Conservation (phyloP, 208 protist species). For the Trypanosoma caninum region DNA sequence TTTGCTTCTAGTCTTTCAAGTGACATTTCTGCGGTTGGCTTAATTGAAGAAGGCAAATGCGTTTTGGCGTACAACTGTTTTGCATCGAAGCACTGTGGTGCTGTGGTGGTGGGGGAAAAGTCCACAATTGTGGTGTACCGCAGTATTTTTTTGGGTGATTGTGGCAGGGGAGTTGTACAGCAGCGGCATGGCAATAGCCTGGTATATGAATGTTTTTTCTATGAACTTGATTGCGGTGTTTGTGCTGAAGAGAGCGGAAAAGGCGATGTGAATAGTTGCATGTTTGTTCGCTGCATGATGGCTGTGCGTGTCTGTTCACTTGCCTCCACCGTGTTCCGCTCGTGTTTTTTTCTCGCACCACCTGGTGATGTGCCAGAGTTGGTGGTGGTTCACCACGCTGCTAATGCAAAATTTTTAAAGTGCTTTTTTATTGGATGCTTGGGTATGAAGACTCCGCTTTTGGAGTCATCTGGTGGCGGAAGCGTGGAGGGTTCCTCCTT, state of each 20-base stretch:
- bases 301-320: not conserved
- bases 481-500: conserved; percentile 15
- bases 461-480: conserved; percentile 17
- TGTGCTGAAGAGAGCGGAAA: conserved; percentile 1
- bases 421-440: conserved; percentile 9
- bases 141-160: conserved; percentile 24
- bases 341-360: conserved; percentile 10
- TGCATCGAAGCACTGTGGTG: conserved; percentile 11
- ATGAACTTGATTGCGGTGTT: conserved; percentile 20
- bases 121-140: conserved; percentile 21
- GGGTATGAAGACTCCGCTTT: not conserved
- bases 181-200: not conserved
- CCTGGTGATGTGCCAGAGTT: not conserved
- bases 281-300: conserved; percentile 18
- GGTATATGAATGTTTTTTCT: conserved; percentile 30
- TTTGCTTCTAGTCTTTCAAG: conserved; percentile 18
- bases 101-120: conserved; percentile 6
- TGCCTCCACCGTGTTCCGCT: not conserved
- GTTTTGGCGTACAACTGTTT: conserved; percentile 43
- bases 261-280: not conserved
- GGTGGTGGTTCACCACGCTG: not conserved
- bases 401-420: conserved; percentile 5
- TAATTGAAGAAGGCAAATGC: conserved; percentile 5
- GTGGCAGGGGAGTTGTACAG: conserved; percentile 19
- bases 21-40: conserved; percentile 24